Conservation (phyloP, 305 asterid species). For the Ruellia speciosa region DNA sequence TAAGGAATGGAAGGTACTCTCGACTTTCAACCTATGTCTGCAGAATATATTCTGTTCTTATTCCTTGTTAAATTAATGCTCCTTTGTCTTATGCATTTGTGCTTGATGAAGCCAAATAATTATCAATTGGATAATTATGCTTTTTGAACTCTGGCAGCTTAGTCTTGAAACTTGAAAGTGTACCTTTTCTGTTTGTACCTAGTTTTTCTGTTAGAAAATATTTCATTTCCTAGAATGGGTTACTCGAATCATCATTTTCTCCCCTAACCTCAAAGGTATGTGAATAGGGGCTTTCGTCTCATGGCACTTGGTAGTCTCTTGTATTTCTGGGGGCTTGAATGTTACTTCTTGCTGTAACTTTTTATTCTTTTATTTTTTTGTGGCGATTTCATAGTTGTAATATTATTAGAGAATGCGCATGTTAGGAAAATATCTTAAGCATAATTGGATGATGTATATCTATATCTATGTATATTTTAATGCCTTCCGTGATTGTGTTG, state of each 20-base stretch:
- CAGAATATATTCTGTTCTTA: not conserved
- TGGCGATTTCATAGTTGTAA: too few relatives aligned
- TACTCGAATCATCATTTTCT: constrained; percentile 5
- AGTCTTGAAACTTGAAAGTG: not conserved
- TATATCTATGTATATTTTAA: not conserved
- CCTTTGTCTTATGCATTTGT: constrained; percentile 2
- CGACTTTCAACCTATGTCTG: constrained; percentile 8
- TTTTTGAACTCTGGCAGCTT: constrained; percentile 5
- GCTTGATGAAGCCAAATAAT: constrained; percentile 5
- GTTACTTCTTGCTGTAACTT: too few relatives aligned
- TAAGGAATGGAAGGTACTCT: constrained; percentile 77
- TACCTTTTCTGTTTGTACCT: not conserved
- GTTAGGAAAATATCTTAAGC: constrained; percentile 11
- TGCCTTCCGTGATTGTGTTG: constrained; percentile 23
- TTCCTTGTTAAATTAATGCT: too few relatives aligned
- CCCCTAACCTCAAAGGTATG: constrained; percentile 10
- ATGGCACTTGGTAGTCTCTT: constrained; percentile 2
- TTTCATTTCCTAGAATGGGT: not conserved
- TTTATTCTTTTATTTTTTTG: too few relatives aligned
- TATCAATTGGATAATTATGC: not conserved
- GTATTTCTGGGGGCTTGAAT: constrained; percentile 3
- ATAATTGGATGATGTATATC: constrained; percentile 3
- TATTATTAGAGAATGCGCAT: constrained; percentile 15
- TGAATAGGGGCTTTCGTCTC: constrained; percentile 6
- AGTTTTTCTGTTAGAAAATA: not conserved